Evolutionary conservation across 345 rosid genomes (phyloP).

Genomic region (Hibiscus tridactylites): DNA sequence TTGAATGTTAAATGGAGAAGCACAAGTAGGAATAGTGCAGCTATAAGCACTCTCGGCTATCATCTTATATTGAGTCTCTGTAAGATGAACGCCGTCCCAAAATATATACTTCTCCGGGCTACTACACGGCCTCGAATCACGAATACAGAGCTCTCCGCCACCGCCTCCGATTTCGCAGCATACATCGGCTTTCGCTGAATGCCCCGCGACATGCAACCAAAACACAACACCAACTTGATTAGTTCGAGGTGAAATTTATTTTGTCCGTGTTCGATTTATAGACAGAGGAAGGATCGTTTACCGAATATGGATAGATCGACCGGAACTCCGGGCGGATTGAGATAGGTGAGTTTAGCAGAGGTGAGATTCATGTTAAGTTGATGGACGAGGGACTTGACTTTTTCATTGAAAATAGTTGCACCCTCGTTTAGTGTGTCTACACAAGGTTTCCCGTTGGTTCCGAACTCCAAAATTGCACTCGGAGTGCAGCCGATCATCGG

Average conservation of each 20-base stretch:
- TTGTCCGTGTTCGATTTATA: too few species aligned
- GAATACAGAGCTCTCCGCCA: not conserved
- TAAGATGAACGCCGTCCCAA: not conserved
- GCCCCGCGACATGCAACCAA: slow-evolving; percentile 6
- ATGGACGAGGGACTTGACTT: slow-evolving; percentile 15
- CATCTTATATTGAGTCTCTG: not conserved
- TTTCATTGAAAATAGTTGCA: slow-evolving; percentile 19
- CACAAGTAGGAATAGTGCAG: not conserved
- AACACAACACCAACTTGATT: not conserved
- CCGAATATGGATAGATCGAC: not conserved
- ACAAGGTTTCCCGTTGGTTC: slow-evolving; percentile 14
- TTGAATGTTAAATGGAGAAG: not conserved
- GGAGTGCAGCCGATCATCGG: slow-evolving; percentile 1
- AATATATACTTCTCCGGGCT: not conserved
- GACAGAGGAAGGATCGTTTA: not conserved
- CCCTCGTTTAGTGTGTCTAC: slow-evolving; percentile 19
- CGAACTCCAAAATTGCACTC: not conserved
- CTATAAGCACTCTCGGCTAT: not conserved
- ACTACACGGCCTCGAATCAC: not conserved
- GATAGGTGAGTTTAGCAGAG: slow-evolving; percentile 22
- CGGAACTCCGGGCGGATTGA: not conserved
- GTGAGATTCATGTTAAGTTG: slow-evolving; percentile 15
- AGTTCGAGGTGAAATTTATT: too few species aligned
- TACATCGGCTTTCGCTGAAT: not conserved
- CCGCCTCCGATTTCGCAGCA: not conserved